A percentile compares a stretch with the other conserved stretches of the same genome.
Conservation (phyloP, 202 grass and related monocot genomes). For the Sporobolus alterniflorus region DNA sequence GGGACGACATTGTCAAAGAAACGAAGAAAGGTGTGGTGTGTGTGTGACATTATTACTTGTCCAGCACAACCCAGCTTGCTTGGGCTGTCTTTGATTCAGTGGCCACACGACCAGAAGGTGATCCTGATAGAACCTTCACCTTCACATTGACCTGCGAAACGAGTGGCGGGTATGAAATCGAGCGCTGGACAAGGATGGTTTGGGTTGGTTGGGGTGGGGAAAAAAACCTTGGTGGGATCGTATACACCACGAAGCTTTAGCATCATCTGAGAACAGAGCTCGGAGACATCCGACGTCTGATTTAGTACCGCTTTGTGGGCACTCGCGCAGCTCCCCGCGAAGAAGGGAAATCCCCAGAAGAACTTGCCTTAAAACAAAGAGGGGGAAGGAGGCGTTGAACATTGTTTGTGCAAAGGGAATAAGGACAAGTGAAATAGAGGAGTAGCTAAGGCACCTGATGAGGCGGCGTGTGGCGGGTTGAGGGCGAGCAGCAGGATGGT, state of each 20-base stretch:
- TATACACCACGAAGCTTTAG: constrained; percentile 65
- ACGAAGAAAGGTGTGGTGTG: not conserved
- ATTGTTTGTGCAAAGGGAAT: no score
- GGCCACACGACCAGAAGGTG: constrained; percentile 63
- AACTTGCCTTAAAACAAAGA: constrained; percentile 37
- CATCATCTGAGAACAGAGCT: constrained; percentile 84
- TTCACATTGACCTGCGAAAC: constrained; percentile 65
- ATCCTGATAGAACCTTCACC: constrained; percentile 63
- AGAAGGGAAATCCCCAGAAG: constrained; percentile 85
- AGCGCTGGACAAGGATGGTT: not conserved
- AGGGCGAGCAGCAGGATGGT: constrained; percentile 73
- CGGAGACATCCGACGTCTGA: constrained; percentile 83
- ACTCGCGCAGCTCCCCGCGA: constrained; percentile 75
- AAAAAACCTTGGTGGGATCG: constrained; percentile 69
- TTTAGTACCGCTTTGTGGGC: constrained; percentile 58
- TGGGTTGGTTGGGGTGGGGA: no score
- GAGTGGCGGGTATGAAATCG: not conserved
- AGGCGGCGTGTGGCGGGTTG: constrained; percentile 57
- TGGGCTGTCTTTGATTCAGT: constrained; percentile 69
- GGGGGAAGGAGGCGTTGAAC: no score
- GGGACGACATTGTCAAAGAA: not conserved
- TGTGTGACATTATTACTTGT: constrained; percentile 74
- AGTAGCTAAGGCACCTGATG: no score
- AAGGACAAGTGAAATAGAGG: no score
- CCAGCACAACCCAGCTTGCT: constrained; percentile 91